phyloP scores from a whole-genome alignment of 176 grass and related monocot species.

The Raddia distichophylla region DNA sequence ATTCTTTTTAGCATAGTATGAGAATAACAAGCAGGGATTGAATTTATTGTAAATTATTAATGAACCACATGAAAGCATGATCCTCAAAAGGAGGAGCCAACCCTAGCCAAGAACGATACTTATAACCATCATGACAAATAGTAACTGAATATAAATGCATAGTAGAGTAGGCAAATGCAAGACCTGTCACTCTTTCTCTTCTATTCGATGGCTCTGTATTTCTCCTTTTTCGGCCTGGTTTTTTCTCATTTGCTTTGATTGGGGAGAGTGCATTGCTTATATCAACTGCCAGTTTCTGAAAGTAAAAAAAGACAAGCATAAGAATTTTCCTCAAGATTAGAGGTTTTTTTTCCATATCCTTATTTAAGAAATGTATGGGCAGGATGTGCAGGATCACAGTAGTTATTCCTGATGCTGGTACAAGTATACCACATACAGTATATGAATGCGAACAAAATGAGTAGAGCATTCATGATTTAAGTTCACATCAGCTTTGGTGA shows the following conservation, averaged over 20 bases:
- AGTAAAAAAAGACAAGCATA: conserved; percentile 36
- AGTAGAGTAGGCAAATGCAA: conserved; percentile 40
- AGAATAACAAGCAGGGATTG: conserved; percentile 14
- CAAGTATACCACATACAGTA: not conserved
- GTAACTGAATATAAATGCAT: conserved; percentile 23
- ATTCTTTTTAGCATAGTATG: conserved; percentile 20
- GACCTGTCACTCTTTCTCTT: conserved; percentile 56
- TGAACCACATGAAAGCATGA: conserved; percentile 28
- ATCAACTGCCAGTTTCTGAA: conserved; percentile 39
- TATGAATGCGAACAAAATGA: not conserved
- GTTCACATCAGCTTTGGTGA: not conserved
- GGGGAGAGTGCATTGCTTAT: conserved; percentile 33
- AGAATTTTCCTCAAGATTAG: not conserved
- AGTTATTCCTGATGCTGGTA: not conserved
- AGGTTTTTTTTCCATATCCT: not conserved
- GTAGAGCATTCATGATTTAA: not conserved
- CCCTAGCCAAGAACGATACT: conserved; percentile 25
- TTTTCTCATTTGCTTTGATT: conserved; percentile 45
- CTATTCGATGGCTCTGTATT: conserved; percentile 47
- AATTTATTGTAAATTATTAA: conserved; percentile 17
- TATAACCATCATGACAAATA: conserved; percentile 11
- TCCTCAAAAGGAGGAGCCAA: conserved; percentile 3
- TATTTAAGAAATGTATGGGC: conserved; percentile 12
- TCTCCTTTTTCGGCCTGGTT: conserved; percentile 31
- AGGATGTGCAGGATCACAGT: not conserved